Base-by-base conservation (phyloP, 192 early-diverging fungal species). In the Linnemannia zychae region DNA sequence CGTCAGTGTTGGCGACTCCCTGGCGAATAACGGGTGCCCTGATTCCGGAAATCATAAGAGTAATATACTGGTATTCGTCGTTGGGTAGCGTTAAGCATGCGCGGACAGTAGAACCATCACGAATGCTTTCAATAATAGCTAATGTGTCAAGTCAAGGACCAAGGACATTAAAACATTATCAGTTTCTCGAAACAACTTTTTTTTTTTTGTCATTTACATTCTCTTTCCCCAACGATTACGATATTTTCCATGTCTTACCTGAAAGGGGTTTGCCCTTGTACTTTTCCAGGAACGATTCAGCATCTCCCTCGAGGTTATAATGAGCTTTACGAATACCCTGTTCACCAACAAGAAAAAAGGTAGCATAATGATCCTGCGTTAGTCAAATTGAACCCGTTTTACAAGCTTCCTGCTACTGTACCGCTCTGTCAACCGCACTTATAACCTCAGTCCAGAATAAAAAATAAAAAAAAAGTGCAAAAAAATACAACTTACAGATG, bases 121-220 rank as follows among this genome's bases (percentile, higher is more conserved):
- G 96, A n/a, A 99, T 94, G 87, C 96, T 96, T 87, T 99, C 99
- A 80, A 99, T 89, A 33, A 98, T 94, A 37, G 95, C 97, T 92
- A 46, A 65, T 15, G 37, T 12, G 17, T 47, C 9, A 31, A 66
- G 7, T n/a, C 9, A 67, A 33, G 16, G 9, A 9, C 49, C 6
- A 38, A 72, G 50, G 73, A 50, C 9, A 67, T 37, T 24, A 16
- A 31, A 79, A 50, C 9, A 67, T 37, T 24, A 16, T 48, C 9
- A 48, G 70, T 48, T 63, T 63, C 50, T 52, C 50, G 1, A 11
- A 13, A 6, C 13, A 22, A n/a, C 22, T 17, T 72, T 46, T 24
- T 48, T 15, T 38, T 31, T 53, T 7, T 53, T 22, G 5, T 28
- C 31, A 17, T 16, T 22, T 75, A 40, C 2, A n/a, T n/a, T n/a